Percentiles rank a stretch among this genome's conserved stretches.
Conservation (phyloP, 495 filamentous ascomycete species). For the Penicillium paradoxum region DNA sequence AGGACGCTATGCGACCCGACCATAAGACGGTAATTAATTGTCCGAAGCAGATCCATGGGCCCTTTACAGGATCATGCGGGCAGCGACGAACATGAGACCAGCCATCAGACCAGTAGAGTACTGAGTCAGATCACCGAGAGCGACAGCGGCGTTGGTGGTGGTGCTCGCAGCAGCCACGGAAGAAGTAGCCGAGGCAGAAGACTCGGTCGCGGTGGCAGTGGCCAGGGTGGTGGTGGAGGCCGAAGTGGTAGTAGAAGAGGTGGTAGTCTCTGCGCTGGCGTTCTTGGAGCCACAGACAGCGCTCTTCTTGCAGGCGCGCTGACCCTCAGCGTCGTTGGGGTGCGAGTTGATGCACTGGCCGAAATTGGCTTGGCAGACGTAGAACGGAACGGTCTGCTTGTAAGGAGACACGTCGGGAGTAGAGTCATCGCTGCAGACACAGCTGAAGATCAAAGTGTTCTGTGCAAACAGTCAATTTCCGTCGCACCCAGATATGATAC, state of each 20-base stretch:
- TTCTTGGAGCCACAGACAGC: constrained; percentile 45
- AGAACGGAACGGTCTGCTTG: constrained; percentile 52
- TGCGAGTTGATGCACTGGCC: constrained; percentile 46
- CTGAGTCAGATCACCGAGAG: constrained; percentile 32
- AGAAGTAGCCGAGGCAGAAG: constrained; percentile 23
- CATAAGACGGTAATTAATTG: not conserved
- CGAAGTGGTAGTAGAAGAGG: constrained; percentile 24
- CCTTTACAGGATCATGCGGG: constrained; percentile 47
- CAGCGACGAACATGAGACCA: constrained; percentile 42
- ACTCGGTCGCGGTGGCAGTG: constrained; percentile 23
- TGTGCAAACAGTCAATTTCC: constrained; percentile 12
- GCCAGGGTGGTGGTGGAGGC: constrained; percentile 23
- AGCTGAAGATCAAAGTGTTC: constrained; percentile 48
- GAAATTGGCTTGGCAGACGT: constrained; percentile 48
- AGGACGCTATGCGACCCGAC: constrained; percentile 5
- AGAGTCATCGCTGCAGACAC: constrained; percentile 50
- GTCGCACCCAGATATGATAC: not conserved
- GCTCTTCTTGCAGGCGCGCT: constrained; percentile 40
- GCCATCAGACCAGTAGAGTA: constrained; percentile 49
- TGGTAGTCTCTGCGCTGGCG: constrained; percentile 31
- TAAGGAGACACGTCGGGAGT: constrained; percentile 49
- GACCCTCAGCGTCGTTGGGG: constrained; percentile 40
- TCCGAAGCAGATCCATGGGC: not conserved
- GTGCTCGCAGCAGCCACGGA: constrained; percentile 28
- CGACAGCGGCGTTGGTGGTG: constrained; percentile 32